A percentile compares a stretch with the other conserved stretches of the same genome.
phyloP scores from a whole-genome alignment of 768 basidiomycete genomes.

The Kwoniella botswanensis region DNA sequence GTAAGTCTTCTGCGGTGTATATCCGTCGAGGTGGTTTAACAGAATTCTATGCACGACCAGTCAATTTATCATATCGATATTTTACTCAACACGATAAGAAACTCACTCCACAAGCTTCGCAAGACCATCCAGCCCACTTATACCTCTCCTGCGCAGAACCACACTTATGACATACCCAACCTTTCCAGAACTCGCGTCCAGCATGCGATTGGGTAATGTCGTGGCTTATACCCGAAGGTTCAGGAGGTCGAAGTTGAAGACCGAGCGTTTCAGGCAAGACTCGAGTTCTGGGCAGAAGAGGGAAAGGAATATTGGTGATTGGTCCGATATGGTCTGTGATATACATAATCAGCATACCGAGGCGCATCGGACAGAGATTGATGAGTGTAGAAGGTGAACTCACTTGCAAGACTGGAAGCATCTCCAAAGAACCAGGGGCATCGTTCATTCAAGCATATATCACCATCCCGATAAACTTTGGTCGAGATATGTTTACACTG shows the following conservation, averaged over 20 bases:
- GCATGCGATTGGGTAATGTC: conserved; percentile 15
- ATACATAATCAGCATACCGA: background rate
- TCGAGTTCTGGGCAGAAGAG: conserved; percentile 17
- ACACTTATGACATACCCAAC: conserved; percentile 49
- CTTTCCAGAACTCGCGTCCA: conserved; percentile 50
- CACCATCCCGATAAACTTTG: conserved; percentile 33
- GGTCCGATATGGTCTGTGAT: conserved; percentile 24
- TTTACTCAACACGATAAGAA: background rate
- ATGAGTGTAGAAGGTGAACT: background rate
- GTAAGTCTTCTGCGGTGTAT: conserved; percentile 28
- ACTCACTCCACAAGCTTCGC: conserved; percentile 51
- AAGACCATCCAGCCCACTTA: conserved; percentile 51
- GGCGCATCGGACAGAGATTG: too few relatives aligned
- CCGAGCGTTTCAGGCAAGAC: conserved; percentile 39
- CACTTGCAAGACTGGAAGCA: conserved; percentile 8
- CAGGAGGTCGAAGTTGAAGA: conserved; percentile 34
- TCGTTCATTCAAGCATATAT: conserved; percentile 42
- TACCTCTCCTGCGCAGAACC: conserved; percentile 45
- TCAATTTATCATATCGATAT: background rate
- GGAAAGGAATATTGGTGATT: conserved; percentile 9
- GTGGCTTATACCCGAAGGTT: conserved; percentile 10
- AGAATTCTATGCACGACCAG: conserved; percentile 5
- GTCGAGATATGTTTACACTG: conserved; percentile 24
- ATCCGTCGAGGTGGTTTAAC: conserved; percentile 22
- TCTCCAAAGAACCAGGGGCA: conserved; percentile 39